Percentiles rank a stretch among this genome's conserved stretches.
These are phyloP conservation scores for Solanum virginianum DNA, from an alignment of 257 asterid species.

Conservation along the genomic window DNA sequence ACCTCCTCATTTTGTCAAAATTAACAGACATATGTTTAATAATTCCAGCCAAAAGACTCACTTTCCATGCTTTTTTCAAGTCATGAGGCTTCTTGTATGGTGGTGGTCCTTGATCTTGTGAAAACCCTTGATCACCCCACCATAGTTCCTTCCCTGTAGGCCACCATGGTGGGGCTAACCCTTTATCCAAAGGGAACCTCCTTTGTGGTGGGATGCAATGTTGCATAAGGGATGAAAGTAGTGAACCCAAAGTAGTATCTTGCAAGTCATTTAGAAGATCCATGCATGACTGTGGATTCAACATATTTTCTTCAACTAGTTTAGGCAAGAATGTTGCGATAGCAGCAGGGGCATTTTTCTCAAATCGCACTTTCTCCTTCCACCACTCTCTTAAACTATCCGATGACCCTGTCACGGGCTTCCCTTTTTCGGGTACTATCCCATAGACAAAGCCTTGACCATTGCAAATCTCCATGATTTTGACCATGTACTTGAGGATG, in stretches of 20 bases:
- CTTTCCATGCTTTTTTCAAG: slow-evolving; percentile 51
- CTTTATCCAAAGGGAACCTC: slow-evolving; percentile 40
- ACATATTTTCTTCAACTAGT: background rate
- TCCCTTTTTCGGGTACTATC: slow-evolving; percentile 51
- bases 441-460: slow-evolving; percentile 69
- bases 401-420: slow-evolving; percentile 39
- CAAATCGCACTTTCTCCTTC: slow-evolving; percentile 40
- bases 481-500: slow-evolving; percentile 48
- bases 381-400: slow-evolving; percentile 65
- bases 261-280: slow-evolving; percentile 43
- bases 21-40: slow-evolving; percentile 48
- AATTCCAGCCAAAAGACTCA: slow-evolving; percentile 40
- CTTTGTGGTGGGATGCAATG: slow-evolving; percentile 63
- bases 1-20: slow-evolving; percentile 21
- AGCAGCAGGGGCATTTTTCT: slow-evolving; percentile 29
- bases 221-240: slow-evolving; percentile 53
- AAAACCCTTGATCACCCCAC: slow-evolving; percentile 60
- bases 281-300: slow-evolving; percentile 15
- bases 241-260: slow-evolving; percentile 51
- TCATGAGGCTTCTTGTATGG: slow-evolving; percentile 63
- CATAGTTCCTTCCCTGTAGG: slow-evolving; percentile 46
- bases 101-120: slow-evolving; percentile 35
- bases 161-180: slow-evolving; percentile 76
- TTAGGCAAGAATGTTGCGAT: slow-evolving; percentile 28
- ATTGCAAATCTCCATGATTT: slow-evolving; percentile 56